phyloP scores from a whole-genome alignment of 768 basidiomycete genomes.

The Roridomyces roridus region DNA sequence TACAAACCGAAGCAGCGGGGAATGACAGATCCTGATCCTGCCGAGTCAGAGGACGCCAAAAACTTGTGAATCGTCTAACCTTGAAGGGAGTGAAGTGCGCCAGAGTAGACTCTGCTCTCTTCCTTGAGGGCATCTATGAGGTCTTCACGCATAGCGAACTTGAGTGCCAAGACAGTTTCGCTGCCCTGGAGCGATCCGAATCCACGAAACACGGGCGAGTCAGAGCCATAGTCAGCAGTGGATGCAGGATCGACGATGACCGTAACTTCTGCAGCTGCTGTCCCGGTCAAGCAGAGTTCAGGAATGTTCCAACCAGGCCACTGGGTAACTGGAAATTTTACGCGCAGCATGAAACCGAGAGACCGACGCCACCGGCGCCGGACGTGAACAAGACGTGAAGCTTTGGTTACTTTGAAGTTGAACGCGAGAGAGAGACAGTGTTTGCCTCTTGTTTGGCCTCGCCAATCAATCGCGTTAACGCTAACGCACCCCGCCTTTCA shows the following conservation, averaged over 20 bases:
- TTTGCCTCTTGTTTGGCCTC: no score
- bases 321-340: constrained; percentile 37
- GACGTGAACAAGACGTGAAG: background rate
- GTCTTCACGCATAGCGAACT: constrained; percentile 47
- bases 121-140: constrained; percentile 39
- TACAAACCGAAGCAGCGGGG: constrained; percentile 44
- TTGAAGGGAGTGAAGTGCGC: constrained; percentile 25
- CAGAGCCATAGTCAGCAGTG: constrained; percentile 40
- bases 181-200: constrained; percentile 31
- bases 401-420: no score
- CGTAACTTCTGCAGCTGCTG: constrained; percentile 26
- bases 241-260: constrained; percentile 38
- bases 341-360: constrained; percentile 25
- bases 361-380: background rate
- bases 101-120: constrained; percentile 41
- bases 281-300: constrained; percentile 35
- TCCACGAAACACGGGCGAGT: constrained; percentile 45
- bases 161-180: constrained; percentile 31
- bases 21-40: constrained; percentile 35
- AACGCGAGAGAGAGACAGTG: no score
- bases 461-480: no score
- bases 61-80: background rate
- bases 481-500: no score
- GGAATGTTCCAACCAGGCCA: constrained; percentile 45
- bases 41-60: background rate